Evolutionary conservation across 192 early-diverging fungal genomes (phyloP).

Genomic region (Backusella tarrabulga): DNA sequence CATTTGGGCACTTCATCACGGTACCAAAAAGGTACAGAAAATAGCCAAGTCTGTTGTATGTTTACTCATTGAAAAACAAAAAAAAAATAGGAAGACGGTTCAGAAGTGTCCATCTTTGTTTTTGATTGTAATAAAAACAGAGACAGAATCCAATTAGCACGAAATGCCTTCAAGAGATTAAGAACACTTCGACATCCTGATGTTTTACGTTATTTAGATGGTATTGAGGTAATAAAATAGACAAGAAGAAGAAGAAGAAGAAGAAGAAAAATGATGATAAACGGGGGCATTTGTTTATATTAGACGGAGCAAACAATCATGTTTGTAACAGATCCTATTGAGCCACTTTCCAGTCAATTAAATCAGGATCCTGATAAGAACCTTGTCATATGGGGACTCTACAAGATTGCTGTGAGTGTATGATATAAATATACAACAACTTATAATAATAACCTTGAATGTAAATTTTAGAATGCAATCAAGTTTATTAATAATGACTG

Average conservation of each 20-base stretch:
- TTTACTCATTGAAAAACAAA: neutral
- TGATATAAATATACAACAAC: neutral
- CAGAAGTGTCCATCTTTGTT: conserved; percentile 76
- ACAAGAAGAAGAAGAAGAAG: neutral
- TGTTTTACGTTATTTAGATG: conserved; percentile 82
- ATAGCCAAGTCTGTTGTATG: neutral
- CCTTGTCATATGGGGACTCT: conserved; percentile 83
- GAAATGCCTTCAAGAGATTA: conserved; percentile 83
- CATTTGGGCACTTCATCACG: conserved; percentile 66
- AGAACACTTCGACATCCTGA: conserved; percentile 91
- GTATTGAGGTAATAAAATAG: conserved; percentile 67
- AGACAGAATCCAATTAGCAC: conserved; percentile 78
- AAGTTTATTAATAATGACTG: conserved; percentile 89
- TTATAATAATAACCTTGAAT: too few relatives aligned
- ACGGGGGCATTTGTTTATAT: neutral
- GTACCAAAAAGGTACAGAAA: conserved; percentile 58
- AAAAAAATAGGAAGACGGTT: conserved; percentile 57
- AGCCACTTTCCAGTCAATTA: conserved; percentile 61
- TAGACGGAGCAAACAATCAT: conserved; percentile 65
- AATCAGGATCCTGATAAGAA: conserved; percentile 50
- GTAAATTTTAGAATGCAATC: conserved; percentile 61
- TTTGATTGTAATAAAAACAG: conserved; percentile 69
- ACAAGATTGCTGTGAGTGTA: conserved; percentile 75
- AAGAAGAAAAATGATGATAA: neutral
- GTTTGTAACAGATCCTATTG: conserved; percentile 86